These are phyloP conservation scores for Acacia crassicarpa DNA, from an alignment of 306 rosid species.

Conservation along the genomic window DNA sequence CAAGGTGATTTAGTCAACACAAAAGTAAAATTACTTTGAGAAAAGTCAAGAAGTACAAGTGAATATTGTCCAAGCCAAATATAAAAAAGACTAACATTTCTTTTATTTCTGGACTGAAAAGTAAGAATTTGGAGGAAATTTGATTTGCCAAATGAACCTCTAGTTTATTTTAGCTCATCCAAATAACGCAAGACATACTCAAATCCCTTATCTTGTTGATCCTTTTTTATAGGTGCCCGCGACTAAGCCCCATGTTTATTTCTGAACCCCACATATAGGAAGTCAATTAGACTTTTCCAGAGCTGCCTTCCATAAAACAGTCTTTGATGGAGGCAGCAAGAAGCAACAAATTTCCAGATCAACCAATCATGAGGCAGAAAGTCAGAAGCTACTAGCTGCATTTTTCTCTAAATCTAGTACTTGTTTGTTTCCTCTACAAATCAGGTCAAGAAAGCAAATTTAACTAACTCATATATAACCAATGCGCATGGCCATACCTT, in stretches of 20 bases:
- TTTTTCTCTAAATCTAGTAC: neutral
- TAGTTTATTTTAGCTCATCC: neutral
- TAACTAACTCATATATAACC: neutral
- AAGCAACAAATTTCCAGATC: neutral
- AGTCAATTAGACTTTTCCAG: neutral
- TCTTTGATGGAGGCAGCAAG: neutral
- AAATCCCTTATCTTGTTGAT: neutral
- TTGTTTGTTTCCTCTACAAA: neutral
- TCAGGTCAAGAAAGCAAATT: neutral
- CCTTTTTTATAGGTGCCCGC: neutral
- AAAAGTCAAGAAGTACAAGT: neutral
- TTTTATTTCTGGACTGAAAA: neutral
- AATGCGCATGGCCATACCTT: neutral
- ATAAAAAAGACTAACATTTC: neutral
- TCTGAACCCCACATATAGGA: neutral
- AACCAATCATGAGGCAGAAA: neutral
- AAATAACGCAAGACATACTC: neutral
- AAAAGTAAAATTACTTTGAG: neutral
- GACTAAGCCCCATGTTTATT: neutral
- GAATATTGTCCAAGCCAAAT: neutral
- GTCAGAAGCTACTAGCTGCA: neutral
- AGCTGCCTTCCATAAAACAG: neutral
- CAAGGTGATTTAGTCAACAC: neutral
- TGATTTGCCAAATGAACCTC: neutral
- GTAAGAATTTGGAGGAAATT: neutral